These are phyloP conservation scores for Venturia effusa DNA, from an alignment of 2,329 filamentous ascomycete genomes.

Conservation along the genomic window DNA sequence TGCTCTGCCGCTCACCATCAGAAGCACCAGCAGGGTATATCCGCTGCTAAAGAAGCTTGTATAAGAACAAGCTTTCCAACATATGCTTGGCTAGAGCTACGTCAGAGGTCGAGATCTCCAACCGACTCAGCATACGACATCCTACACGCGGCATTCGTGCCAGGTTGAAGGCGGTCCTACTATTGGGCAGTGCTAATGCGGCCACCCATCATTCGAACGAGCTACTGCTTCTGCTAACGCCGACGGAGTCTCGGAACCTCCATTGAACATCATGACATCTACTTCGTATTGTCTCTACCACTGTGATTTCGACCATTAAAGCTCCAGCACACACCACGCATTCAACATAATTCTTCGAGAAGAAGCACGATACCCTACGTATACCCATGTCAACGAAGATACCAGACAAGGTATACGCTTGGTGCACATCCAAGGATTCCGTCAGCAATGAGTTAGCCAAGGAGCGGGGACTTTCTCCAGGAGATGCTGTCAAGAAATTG, in stretches of 20 bases:
- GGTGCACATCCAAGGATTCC: slow-evolving; percentile 9
- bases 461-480: slow-evolving; percentile 42
- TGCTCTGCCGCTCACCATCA: neutral
- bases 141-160: neutral
- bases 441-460: slow-evolving; percentile 31
- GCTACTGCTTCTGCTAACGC: neutral
- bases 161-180: neutral
- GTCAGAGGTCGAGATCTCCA: neutral
- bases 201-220: neutral
- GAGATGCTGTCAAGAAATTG: slow-evolving; percentile 44
- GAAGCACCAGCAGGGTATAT: neutral
- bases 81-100: neutral
- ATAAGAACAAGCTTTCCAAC: too few relatives aligned
- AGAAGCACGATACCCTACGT: neutral
- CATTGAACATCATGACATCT: neutral
- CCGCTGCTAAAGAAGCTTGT: neutral
- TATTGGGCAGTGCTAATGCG: neutral
- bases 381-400: slow-evolving; percentile 8
- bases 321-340: neutral
- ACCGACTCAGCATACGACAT: neutral
- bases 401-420: slow-evolving; percentile 4
- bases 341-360: neutral
- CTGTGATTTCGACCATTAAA: neutral
- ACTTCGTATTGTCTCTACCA: neutral
- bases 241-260: neutral